phyloP scores from a whole-genome alignment of 176 grass and related monocot species.

The Avena atlantica region DNA sequence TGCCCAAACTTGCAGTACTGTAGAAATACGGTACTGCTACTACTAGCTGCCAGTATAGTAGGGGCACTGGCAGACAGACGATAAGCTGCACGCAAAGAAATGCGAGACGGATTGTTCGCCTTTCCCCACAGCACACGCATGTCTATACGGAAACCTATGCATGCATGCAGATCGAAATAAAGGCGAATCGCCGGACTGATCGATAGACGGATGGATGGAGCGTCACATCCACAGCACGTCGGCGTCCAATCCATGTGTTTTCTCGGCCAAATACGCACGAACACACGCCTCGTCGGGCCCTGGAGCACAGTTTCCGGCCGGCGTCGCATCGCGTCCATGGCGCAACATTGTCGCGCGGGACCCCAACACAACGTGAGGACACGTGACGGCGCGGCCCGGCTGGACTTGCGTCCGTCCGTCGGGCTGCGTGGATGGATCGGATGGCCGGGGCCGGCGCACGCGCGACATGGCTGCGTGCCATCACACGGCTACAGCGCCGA shows the following conservation, averaged over 20 bases:
- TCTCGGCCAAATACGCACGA: neutral
- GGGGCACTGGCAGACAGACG: neutral
- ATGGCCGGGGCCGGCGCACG: neutral
- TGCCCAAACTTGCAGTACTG: no score
- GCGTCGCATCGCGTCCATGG: neutral
- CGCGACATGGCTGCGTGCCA: neutral
- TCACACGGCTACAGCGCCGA: no score
- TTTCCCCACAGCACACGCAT: neutral
- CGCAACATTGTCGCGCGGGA: neutral
- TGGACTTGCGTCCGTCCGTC: no score
- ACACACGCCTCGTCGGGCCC: neutral
- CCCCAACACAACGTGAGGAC: neutral
- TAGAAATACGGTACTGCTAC: no score
- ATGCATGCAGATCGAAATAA: neutral
- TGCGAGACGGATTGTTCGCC: neutral
- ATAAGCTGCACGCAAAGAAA: neutral
- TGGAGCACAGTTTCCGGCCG: neutral
- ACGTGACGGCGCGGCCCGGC: neutral
- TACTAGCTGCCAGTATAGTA: no score
- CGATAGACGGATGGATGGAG: neutral
- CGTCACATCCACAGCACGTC: neutral
- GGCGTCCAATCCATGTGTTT: neutral
- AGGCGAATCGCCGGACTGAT: neutral
- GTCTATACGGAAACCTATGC: constrained; percentile 14
- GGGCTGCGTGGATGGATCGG: no score